Percentiles rank a stretch among this genome's conserved stretches.
phyloP scores from a whole-genome alignment of 2,329 filamentous ascomycete species.

The Teratosphaeria destructans region DNA sequence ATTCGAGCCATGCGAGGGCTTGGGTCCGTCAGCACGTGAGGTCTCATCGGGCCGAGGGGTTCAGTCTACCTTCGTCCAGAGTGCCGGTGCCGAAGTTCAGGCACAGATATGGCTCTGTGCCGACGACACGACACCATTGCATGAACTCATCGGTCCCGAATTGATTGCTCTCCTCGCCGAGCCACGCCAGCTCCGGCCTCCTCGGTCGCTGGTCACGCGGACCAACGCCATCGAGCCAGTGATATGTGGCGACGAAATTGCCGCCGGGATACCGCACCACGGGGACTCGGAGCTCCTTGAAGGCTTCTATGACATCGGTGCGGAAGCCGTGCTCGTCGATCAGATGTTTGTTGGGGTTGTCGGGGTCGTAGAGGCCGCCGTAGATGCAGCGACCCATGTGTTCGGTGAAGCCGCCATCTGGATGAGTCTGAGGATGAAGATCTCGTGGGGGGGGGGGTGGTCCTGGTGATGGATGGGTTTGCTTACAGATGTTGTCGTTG shows the following conservation, averaged over 20 bases:
- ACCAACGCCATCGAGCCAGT: slow-evolving; percentile 74
- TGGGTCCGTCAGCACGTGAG: neutral
- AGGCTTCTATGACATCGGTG: slow-evolving; percentile 63
- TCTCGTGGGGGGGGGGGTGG: too few species aligned
- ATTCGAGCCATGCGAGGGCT: slow-evolving; percentile 71
- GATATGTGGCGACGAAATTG: slow-evolving; percentile 77
- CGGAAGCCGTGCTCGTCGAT: slow-evolving; percentile 67
- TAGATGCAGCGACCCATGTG: slow-evolving; percentile 89
- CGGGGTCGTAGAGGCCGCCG: slow-evolving; percentile 73
- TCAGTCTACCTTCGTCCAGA: slow-evolving; percentile 41
- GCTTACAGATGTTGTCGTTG: slow-evolving; percentile 57
- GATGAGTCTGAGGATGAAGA: too few species aligned
- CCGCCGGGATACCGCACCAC: slow-evolving; percentile 74
- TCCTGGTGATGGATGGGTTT: too few species aligned
- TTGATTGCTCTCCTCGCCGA: slow-evolving; percentile 63
- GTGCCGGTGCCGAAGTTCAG: slow-evolving; percentile 67
- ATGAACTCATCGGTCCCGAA: slow-evolving; percentile 85
- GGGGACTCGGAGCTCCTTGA: slow-evolving; percentile 64
- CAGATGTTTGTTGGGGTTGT: slow-evolving; percentile 47
- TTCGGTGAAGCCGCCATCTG: slow-evolving; percentile 71
- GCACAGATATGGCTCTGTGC: slow-evolving; percentile 67
- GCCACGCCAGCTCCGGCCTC: slow-evolving; percentile 67
- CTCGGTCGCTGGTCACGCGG: slow-evolving; percentile 57
- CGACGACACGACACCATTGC: slow-evolving; percentile 63
- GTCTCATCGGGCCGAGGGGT: neutral